phyloP scores from a whole-genome alignment of 2,329 filamentous ascomycete genomes.

The Trichoderma guizhouense region DNA sequence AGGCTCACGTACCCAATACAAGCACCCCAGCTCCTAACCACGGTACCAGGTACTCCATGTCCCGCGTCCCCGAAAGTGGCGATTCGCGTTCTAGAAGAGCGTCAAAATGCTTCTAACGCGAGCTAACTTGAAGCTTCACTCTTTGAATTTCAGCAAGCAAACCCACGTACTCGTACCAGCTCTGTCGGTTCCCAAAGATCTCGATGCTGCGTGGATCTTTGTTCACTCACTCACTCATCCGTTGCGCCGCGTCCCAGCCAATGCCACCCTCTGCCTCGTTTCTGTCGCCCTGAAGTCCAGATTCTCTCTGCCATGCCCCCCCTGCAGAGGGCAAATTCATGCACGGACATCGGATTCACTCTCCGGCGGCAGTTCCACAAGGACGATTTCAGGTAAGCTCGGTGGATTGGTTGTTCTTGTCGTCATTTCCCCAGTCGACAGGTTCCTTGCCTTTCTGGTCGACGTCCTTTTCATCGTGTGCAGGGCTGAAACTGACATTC shows the following conservation, averaged over 20 bases:
- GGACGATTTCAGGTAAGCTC: conserved; percentile 61
- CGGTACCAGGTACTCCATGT: not conserved
- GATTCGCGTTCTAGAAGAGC: conserved; percentile 9
- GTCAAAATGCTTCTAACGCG: conserved; percentile 8
- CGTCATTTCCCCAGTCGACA: not conserved
- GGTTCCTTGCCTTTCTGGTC: conserved; percentile 16
- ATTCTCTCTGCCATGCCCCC: conserved; percentile 35
- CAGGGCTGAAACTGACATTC: not conserved
- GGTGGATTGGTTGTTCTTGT: not conserved
- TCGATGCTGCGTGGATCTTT: not conserved
- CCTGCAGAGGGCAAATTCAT: conserved; percentile 46
- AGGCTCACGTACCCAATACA: not conserved
- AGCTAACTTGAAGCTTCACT: not conserved
- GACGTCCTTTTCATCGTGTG: not conserved
- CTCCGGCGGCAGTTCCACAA: conserved; percentile 72
- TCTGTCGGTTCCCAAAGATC: not conserved
- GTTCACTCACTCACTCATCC: not conserved
- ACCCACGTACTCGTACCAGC: not conserved
- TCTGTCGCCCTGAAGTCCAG: not conserved
- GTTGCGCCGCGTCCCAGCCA: not conserved
- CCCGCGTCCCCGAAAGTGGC: not conserved
- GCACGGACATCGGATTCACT: conserved; percentile 69
- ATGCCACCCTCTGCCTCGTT: not conserved
- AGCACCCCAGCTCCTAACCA: not conserved
- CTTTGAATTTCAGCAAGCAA: not conserved